These are phyloP conservation scores for Backusella macrospora DNA, from an alignment of 192 early-diverging fungal species.

Conservation along the genomic window DNA sequence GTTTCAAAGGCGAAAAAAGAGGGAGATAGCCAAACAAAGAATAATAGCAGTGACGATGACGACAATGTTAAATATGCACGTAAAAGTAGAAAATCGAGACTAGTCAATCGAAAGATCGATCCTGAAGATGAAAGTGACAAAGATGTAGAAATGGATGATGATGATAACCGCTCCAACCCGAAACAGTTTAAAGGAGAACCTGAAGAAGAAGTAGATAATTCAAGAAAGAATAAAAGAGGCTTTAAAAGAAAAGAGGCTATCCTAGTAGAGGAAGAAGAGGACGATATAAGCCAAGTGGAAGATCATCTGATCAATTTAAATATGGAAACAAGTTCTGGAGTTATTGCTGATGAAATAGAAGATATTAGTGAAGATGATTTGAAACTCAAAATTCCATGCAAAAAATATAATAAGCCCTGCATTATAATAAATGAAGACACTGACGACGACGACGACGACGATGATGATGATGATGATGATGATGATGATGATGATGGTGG, in stretches of 20 bases:
- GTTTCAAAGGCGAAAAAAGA: neutral
- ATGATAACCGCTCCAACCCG: neutral
- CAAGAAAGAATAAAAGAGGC: neutral
- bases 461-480: neutral
- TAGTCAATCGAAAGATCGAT: neutral
- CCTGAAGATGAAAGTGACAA: neutral
- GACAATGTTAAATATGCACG: neutral
- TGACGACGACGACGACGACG: neutral
- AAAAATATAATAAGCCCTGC: neutral
- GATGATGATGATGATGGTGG: neutral
- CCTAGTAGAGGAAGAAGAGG: too few relatives aligned
- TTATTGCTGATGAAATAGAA: too few relatives aligned
- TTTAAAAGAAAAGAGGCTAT: too few relatives aligned
- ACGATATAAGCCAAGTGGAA: too few relatives aligned
- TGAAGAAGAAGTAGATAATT: neutral
- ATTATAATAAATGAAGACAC: neutral
- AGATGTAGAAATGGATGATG: neutral
- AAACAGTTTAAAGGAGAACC: too few relatives aligned
- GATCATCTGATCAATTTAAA: too few relatives aligned
- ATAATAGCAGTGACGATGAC: conserved; percentile 8
- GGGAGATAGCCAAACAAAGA: neutral
- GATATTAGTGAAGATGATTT: too few relatives aligned
- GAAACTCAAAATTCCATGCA: too few relatives aligned
- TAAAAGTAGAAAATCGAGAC: too few relatives aligned
- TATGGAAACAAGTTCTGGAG: too few relatives aligned